Percentiles rank a stretch among this genome's conserved stretches.
These are phyloP conservation scores for Pichia sp. DNA, from an alignment of 1,139 yeast species.

Conservation along the genomic window DNA sequence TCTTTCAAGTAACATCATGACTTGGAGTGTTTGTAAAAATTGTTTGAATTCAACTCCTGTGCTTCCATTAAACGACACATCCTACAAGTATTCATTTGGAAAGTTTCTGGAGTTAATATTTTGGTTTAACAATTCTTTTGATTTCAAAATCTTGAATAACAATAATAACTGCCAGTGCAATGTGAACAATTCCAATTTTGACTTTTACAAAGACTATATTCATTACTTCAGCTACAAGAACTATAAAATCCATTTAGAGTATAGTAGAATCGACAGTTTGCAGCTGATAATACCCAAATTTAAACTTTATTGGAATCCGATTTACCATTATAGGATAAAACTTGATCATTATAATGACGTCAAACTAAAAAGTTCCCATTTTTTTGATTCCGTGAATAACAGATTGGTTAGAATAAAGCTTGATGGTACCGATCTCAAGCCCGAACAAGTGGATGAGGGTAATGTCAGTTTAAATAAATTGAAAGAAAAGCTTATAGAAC, in stretches of 20 bases:
- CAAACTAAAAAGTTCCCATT: conserved; percentile 48
- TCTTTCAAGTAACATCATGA: conserved; percentile 63
- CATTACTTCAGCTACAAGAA: conserved; percentile 83
- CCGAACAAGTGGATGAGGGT: conserved; percentile 71
- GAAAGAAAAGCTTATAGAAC: conserved; percentile 49
- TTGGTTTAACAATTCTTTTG: conserved; percentile 40
- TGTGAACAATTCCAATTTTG: conserved; percentile 47
- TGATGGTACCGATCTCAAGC: conserved; percentile 54
- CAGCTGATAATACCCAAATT: conserved; percentile 78
- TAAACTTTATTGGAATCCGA: conserved; percentile 67
- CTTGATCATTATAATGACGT: conserved; percentile 58
- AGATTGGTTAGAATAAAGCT: conserved; percentile 76
- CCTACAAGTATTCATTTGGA: conserved; percentile 91
- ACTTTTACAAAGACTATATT: conserved; percentile 69
- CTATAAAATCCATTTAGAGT: conserved; percentile 74
- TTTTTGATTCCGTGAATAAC: conserved; percentile 70
- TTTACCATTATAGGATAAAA: conserved; percentile 66
- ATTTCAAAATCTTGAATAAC: conserved; percentile 12
- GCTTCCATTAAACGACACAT: conserved; percentile 78
- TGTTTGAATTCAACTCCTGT: conserved; percentile 78
- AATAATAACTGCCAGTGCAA: conserved; percentile 51
- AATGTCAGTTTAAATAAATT: conserved; percentile 54
- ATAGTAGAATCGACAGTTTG: conserved; percentile 66
- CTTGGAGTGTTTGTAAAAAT: conserved; percentile 89
- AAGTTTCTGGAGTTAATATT: conserved; percentile 83